These are phyloP conservation scores for Kuraishia hungarica DNA, from an alignment of 805 yeast species.

Conservation along the genomic window DNA sequence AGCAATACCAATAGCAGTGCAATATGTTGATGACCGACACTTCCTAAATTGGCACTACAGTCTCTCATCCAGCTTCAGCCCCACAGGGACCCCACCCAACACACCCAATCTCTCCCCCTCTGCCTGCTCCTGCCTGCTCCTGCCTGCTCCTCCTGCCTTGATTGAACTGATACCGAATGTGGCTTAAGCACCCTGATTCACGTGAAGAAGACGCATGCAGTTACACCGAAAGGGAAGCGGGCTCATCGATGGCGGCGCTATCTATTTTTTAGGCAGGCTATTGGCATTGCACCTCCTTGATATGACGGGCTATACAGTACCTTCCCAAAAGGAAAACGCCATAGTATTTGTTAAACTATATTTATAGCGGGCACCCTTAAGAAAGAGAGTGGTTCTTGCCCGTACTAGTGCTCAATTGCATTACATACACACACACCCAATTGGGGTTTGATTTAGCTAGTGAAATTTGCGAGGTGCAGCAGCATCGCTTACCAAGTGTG, in stretches of 20 bases:
- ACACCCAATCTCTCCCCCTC: no score
- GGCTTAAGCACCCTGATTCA: background rate
- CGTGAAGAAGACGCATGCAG: background rate
- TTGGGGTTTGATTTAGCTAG: background rate
- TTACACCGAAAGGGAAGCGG: background rate
- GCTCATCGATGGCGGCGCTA: background rate
- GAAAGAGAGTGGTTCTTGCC: background rate
- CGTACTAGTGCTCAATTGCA: background rate
- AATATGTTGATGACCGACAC: no score
- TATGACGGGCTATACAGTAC: background rate
- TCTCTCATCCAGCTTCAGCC: no score
- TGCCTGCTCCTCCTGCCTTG: background rate
- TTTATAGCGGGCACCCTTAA: no score
- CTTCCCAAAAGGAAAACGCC: background rate
- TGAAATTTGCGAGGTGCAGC: background rate
- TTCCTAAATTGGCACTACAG: no score
- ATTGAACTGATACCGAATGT: background rate
- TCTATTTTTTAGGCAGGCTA: background rate
- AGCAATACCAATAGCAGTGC: no score
- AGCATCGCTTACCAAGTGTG: conserved; percentile 17
- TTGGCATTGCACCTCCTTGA: no score
- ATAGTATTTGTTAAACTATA: no score
- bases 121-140: no score
- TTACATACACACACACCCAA: background rate
- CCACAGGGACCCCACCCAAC: no score